Evolutionary conservation across 75 land plant genomes (phyloP).

Genomic region (Pinus albicaulis): DNA sequence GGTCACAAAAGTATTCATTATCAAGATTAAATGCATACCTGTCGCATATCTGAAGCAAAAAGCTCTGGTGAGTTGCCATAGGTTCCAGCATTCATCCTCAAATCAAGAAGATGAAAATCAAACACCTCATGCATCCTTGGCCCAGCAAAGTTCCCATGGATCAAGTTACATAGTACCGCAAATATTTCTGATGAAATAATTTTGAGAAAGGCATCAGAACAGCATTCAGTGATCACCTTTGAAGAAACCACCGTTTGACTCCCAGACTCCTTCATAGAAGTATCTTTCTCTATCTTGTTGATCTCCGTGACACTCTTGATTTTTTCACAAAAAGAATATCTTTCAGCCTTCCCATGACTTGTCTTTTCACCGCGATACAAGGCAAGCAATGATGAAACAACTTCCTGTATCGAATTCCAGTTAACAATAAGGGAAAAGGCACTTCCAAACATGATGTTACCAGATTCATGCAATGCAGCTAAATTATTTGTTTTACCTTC

Average conservation of each 20-base stretch:
- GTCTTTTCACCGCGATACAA: neutral
- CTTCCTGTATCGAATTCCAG: conserved; percentile 1
- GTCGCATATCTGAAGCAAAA: conserved; percentile 39
- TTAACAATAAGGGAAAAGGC: neutral
- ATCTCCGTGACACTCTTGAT: neutral
- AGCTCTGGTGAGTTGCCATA: conserved; percentile 33
- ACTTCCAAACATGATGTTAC: neutral
- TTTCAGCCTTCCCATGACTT: neutral
- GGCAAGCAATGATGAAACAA: conserved; percentile 6
- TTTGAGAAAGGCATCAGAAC: conserved; percentile 9
- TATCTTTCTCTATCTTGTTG: neutral
- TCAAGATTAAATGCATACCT: conserved; percentile 17
- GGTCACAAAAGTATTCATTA: neutral
- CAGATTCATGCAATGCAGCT: neutral
- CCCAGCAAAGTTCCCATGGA: conserved; percentile 17
- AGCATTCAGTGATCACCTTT: conserved; percentile 11
- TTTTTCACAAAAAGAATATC: neutral
- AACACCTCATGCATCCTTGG: conserved; percentile 10
- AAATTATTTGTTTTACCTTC: conserved; percentile 1
- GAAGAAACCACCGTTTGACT: neutral
- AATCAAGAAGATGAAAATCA: conserved; percentile 34
- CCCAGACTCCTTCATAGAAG: neutral
- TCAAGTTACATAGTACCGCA: conserved; percentile 7
- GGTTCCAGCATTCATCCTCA: conserved; percentile 33
- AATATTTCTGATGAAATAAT: conserved; percentile 16